Percentiles rank a stretch among this genome's conserved stretches.
phyloP scores from a whole-genome alignment of 768 basidiomycete species.

The Suillus spraguei region DNA sequence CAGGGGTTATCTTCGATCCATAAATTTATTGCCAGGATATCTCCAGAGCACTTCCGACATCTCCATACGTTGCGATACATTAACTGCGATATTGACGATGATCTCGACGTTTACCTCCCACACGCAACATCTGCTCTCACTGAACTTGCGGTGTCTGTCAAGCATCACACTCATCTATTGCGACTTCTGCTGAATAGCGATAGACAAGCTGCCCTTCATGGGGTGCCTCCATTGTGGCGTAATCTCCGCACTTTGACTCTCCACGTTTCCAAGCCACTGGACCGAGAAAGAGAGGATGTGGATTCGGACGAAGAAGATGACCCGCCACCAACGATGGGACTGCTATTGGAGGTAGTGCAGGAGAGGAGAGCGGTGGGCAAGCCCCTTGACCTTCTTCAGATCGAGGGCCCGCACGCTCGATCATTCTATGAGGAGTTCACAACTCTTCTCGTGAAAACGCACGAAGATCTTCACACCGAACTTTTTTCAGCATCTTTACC shows the following conservation, averaged over 20 bases:
- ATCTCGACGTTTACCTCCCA: conserved; percentile 37
- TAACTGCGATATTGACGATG: conserved; percentile 37
- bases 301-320: conserved; percentile 37
- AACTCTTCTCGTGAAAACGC: conserved; percentile 28
- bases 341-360: conserved; percentile 34
- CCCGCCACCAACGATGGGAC: conserved; percentile 30
- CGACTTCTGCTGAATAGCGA: conserved; percentile 37
- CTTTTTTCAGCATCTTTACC: conserved; percentile 16
- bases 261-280: conserved; percentile 31
- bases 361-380: conserved; percentile 33
- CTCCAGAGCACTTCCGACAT: conserved; percentile 36
- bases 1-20: conserved; percentile 35
- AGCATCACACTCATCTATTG: conserved; percentile 33
- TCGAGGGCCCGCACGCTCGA: conserved; percentile 26
- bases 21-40: conserved; percentile 37
- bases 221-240: conserved; percentile 33
- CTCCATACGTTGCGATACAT: conserved; percentile 35
- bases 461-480: conserved; percentile 28
- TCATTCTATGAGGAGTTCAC: conserved; percentile 31
- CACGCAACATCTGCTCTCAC: conserved; percentile 36
- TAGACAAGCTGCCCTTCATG: conserved; percentile 34
- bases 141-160: conserved; percentile 36
- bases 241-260: conserved; percentile 33
- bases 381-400: conserved; percentile 26
- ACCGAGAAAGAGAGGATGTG: conserved; percentile 31